A percentile compares a stretch with the other conserved stretches of the same genome.
phyloP scores from a whole-genome alignment of 2,329 filamentous ascomycete species.

The Aspergillus hiratsukae region DNA sequence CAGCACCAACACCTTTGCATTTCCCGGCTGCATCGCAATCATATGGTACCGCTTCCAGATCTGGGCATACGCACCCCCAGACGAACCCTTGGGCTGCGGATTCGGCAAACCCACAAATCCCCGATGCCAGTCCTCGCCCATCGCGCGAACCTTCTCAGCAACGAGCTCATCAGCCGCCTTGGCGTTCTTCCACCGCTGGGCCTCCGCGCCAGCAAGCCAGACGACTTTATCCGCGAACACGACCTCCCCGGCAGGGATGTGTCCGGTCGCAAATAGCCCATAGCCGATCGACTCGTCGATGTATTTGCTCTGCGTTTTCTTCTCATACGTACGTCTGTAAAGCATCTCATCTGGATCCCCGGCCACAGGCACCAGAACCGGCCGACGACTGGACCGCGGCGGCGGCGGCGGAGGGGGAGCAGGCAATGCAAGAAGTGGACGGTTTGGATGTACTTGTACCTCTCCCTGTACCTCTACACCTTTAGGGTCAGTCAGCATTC shows the following conservation, averaged over 20 bases:
- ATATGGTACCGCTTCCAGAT: constrained; percentile 11
- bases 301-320: neutral
- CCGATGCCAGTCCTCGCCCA: constrained; percentile 11
- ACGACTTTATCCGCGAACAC: constrained; percentile 9
- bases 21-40: neutral
- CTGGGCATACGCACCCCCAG: neutral
- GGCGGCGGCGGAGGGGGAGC: neutral
- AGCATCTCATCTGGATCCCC: neutral
- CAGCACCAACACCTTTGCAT: neutral
- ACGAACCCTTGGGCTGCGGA: neutral
- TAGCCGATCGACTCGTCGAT: constrained; percentile 5
- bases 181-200: neutral
- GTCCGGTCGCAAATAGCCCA: constrained; percentile 9
- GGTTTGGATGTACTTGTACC: neutral
- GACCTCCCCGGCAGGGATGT: constrained; percentile 7
- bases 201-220: neutral
- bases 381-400: neutral
- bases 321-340: neutral
- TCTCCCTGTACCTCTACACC: neutral
- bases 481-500: neutral
- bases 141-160: constrained; percentile 1
- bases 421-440: neutral
- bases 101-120: constrained; percentile 4
- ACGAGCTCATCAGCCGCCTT: constrained; percentile 1
- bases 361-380: neutral